A percentile compares a stretch with the other conserved stretches of the same genome.
These are phyloP conservation scores for Coemansia sp. DNA, from an alignment of 192 early-diverging fungal genomes.

Conservation along the genomic window DNA sequence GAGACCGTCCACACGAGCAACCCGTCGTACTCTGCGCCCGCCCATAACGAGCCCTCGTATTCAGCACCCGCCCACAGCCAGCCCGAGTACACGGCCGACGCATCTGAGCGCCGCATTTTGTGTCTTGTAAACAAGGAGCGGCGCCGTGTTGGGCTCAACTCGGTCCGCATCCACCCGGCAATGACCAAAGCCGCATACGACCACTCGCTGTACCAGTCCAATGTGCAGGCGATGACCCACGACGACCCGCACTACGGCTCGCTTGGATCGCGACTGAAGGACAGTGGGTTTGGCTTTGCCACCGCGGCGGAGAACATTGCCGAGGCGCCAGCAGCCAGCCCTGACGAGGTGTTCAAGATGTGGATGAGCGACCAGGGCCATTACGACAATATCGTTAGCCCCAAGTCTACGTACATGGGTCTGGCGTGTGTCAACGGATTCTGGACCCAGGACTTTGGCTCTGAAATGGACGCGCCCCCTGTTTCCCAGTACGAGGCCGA, in stretches of 20 bases:
- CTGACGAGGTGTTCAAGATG: conserved; percentile 39
- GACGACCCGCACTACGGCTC: conserved; percentile 31
- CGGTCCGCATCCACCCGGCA: conserved; percentile 30
- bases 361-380: conserved; percentile 52
- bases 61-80: no score
- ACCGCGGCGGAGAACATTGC: conserved; percentile 49
- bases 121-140: conserved; percentile 54
- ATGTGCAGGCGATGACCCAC: conserved; percentile 41
- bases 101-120: conserved; percentile 30
- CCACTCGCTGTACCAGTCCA: conserved; percentile 54
- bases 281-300: conserved; percentile 29
- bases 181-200: conserved; percentile 39
- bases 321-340: conserved; percentile 8
- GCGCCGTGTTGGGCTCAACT: conserved; percentile 13
- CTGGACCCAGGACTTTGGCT: conserved; percentile 59
- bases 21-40: neutral
- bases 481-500: conserved; percentile 23
- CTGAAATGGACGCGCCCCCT: conserved; percentile 5
- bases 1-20: conserved; percentile 5
- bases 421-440: conserved; percentile 43
- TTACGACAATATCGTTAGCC: conserved; percentile 48
- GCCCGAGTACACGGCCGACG: neutral
- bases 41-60: no score
- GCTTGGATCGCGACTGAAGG: conserved; percentile 29
- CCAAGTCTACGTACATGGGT: conserved; percentile 44